phyloP scores from a whole-genome alignment of 768 basidiomycete species.

The Pleurotus pulmonarius region DNA sequence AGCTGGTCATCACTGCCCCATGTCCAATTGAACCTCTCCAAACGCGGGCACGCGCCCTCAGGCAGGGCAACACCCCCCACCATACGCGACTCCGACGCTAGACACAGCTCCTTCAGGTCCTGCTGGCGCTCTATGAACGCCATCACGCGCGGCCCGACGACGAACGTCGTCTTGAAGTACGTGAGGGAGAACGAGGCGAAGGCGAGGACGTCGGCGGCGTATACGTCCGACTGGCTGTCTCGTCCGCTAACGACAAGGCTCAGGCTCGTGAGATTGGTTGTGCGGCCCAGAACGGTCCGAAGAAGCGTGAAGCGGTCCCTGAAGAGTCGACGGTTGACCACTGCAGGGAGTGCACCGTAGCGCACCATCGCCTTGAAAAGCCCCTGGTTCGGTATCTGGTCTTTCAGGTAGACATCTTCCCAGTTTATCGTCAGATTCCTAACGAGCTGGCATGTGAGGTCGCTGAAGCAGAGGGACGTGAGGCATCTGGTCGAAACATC shows the following conservation, averaged over 20 bases:
- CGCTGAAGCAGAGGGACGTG: slow-evolving; percentile 4
- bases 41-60: neutral
- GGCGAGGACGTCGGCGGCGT: neutral
- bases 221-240: slow-evolving; percentile 1
- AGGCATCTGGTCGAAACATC: neutral
- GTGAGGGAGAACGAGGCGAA: neutral
- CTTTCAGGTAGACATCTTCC: neutral
- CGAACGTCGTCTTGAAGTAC: slow-evolving; percentile 2
- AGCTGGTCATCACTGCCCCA: neutral
- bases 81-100: neutral
- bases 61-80: neutral
- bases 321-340: neutral
- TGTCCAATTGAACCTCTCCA: slow-evolving; percentile 1
- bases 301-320: neutral
- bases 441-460: slow-evolving; percentile 2
- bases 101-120: neutral
- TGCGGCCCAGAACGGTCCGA: neutral
- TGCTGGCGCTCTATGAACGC: neutral
- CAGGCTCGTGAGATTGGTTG: neutral
- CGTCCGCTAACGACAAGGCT: neutral
- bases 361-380: neutral
- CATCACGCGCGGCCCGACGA: neutral
- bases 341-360: neutral
- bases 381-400: neutral
- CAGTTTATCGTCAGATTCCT: neutral